Evolutionary conservation across 2,329 filamentous ascomycete genomes (phyloP).

Genomic region (Stemphylium beticola): DNA sequence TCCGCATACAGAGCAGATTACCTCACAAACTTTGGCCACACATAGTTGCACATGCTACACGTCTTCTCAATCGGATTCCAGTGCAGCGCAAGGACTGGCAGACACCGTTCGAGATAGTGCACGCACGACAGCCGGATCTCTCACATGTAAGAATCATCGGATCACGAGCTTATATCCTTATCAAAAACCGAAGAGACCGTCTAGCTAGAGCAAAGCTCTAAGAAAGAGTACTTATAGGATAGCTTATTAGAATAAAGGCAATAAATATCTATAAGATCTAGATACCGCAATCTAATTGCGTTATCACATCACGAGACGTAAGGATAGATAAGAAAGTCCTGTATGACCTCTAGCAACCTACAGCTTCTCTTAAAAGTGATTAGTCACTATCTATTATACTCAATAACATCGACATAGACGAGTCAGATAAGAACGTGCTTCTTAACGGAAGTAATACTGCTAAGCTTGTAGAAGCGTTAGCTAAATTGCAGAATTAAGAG

Average conservation of each 20-base stretch:
- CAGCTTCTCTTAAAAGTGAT: too few relatives aligned
- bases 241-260: neutral
- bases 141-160: neutral
- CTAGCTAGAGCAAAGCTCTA: neutral
- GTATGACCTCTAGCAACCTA: too few relatives aligned
- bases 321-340: neutral
- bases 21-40: too few relatives aligned
- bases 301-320: neutral
- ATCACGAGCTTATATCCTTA: neutral
- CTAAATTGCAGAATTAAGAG: too few relatives aligned
- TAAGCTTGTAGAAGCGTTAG: too few relatives aligned
- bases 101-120: neutral
- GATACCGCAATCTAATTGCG: neutral
- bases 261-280: neutral
- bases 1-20: too few relatives aligned
- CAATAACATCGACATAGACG: too few relatives aligned
- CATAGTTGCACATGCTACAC: too few relatives aligned
- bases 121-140: neutral
- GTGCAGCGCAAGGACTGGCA: slow-evolving; percentile 6
- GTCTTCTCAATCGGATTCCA: too few relatives aligned
- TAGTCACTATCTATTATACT: too few relatives aligned
- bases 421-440: too few relatives aligned
- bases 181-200: neutral
- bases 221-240: neutral
- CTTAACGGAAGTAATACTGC: too few relatives aligned